A percentile compares a stretch with the other conserved stretches of the same genome.
Conservation (phyloP, 2,329 filamentous ascomycete species). For the Aspergillus sojae region DNA sequence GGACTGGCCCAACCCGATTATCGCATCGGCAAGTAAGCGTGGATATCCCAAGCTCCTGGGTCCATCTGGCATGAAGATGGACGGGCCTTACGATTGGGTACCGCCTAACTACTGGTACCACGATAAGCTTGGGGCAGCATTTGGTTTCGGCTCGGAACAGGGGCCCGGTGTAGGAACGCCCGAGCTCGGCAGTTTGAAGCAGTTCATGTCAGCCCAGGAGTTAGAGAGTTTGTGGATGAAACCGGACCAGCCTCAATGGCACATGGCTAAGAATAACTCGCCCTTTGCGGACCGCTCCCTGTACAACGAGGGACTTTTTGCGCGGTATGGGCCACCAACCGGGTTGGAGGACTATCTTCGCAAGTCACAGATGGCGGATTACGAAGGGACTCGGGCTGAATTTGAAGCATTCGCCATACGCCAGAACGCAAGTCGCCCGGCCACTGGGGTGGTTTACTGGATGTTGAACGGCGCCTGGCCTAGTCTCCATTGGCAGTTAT, state of each 20-base stretch:
- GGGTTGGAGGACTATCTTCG: slow-evolving; percentile 61
- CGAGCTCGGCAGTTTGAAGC: slow-evolving; percentile 55
- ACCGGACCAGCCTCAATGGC: slow-evolving; percentile 57
- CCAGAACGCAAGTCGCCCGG: slow-evolving; percentile 55
- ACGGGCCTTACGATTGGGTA: slow-evolving; percentile 68
- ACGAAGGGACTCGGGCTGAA: slow-evolving; percentile 63
- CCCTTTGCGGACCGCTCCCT: slow-evolving; percentile 59
- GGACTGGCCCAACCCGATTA: slow-evolving; percentile 61
- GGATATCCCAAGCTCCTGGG: slow-evolving; percentile 57
- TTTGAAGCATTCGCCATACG: slow-evolving; percentile 59
- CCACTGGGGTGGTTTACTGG: slow-evolving; percentile 67
- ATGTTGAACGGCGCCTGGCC: slow-evolving; percentile 70
- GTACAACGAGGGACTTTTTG: slow-evolving; percentile 59
- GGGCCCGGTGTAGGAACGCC: slow-evolving; percentile 66
- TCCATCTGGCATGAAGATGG: slow-evolving; percentile 66
- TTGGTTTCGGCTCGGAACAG: slow-evolving; percentile 66
- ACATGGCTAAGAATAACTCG: slow-evolving; percentile 61
- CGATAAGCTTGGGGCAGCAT: slow-evolving; percentile 57
- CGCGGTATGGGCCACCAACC: slow-evolving; percentile 55
- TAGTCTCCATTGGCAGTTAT: slow-evolving; percentile 65
- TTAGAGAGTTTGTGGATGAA: slow-evolving; percentile 59
- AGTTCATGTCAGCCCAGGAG: slow-evolving; percentile 56
- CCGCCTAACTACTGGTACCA: slow-evolving; percentile 68
- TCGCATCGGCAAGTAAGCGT: slow-evolving; percentile 60
- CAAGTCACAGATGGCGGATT: slow-evolving; percentile 65